These are phyloP conservation scores for Cavenderia fasciculata DNA, from an alignment of 78 protist species.

Conservation along the genomic window DNA sequence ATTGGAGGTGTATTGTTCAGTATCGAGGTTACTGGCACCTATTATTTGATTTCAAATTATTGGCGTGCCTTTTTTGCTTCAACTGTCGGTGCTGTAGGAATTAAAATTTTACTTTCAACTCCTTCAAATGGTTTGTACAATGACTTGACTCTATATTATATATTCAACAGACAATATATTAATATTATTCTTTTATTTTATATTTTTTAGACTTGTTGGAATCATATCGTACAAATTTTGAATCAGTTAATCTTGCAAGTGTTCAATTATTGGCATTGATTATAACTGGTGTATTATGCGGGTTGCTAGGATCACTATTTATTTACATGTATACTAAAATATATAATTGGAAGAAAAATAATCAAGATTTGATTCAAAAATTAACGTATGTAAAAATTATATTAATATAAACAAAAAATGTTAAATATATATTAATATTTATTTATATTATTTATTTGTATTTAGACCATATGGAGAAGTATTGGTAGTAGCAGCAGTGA, in stretches of 20 bases:
- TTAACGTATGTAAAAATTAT: conserved; percentile 9
- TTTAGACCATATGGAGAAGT: conserved; percentile 73
- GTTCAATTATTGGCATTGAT: conserved; percentile 61
- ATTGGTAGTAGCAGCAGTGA: conserved; percentile 38
- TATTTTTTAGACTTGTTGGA: conserved; percentile 17
- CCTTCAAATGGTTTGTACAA: neutral
- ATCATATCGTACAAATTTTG: conserved; percentile 50
- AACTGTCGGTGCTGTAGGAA: conserved; percentile 72
- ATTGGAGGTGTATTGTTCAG: conserved; percentile 90
- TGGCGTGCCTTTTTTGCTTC: conserved; percentile 77
- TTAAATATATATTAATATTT: neutral
- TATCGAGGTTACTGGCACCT: conserved; percentile 89
- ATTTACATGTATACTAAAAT: conserved; percentile 36
- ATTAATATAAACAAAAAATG: neutral
- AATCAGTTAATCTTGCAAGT: conserved; percentile 8
- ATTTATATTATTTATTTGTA: neutral
- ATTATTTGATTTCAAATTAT: conserved; percentile 73
- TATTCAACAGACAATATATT: neutral
- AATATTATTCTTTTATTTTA: neutral
- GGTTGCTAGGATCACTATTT: conserved; percentile 32
- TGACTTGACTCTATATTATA: neutral
- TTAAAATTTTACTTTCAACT: conserved; percentile 19
- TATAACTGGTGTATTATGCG: conserved; percentile 42
- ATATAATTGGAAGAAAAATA: conserved; percentile 62
- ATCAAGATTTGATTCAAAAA: conserved; percentile 36